Evolutionary conservation across 331 rosid genomes (phyloP).

Genomic region (Rhamnella rubrinervis): DNA sequence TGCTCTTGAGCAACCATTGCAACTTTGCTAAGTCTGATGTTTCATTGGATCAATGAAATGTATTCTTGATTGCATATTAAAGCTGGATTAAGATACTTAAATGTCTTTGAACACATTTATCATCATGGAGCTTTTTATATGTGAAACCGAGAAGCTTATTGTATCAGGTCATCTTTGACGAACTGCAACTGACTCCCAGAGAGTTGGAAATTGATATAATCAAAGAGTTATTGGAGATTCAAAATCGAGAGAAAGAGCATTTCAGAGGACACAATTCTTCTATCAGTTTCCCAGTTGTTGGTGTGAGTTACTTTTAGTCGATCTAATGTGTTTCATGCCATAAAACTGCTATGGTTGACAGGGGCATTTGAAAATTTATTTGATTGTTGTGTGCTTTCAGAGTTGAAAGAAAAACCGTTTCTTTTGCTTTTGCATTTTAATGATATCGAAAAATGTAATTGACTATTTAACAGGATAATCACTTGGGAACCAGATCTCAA

Average conservation of each 20-base stretch:
- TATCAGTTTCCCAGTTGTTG: conserved; percentile 17
- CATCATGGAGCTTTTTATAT: not conserved
- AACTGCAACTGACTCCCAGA: conserved; percentile 43
- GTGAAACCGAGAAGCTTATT: not conserved
- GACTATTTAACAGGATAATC: not conserved
- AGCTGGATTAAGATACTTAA: not conserved
- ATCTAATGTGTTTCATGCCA: not conserved
- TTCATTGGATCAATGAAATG: no score
- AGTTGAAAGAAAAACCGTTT: not conserved
- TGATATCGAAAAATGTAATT: not conserved
- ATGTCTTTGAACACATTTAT: not conserved
- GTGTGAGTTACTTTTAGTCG: conserved; percentile 33
- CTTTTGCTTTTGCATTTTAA: not conserved
- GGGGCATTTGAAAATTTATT: not conserved
- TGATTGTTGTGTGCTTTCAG: not conserved
- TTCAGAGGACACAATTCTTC: conserved; percentile 24
- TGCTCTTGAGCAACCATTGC: not conserved
- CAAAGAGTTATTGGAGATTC: conserved; percentile 42
- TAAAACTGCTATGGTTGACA: conserved; percentile 4
- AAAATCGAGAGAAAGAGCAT: conserved; percentile 23
- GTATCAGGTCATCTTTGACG: conserved; percentile 40
- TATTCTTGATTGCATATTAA: no score
- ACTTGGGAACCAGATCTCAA: not conserved
- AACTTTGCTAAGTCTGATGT: not conserved
- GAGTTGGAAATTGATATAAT: conserved; percentile 45